Percentiles rank a stretch among this genome's conserved stretches.
Evolutionary conservation across 2,329 filamentous ascomycete genomes (phyloP).

Genomic region (Leptographium lundbergii): DNA sequence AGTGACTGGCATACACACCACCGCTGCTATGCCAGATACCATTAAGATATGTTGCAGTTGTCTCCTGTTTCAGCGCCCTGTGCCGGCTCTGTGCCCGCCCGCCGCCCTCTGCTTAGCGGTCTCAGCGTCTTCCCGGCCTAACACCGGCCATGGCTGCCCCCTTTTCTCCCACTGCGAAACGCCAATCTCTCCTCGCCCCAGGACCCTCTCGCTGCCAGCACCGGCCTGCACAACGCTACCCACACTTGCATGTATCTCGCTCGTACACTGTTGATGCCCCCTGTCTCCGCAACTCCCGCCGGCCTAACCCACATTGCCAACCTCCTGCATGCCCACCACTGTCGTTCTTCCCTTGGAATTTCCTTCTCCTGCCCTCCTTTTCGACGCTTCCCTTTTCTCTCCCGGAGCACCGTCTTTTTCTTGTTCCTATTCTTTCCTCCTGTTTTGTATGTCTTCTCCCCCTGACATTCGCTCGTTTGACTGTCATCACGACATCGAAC

Average conservation of each 20-base stretch:
- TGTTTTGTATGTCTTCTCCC: slow-evolving; percentile 1
- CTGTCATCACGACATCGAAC: neutral
- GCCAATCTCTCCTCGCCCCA: neutral
- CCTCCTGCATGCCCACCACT: slow-evolving; percentile 6
- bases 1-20: neutral
- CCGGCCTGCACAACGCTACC: neutral
- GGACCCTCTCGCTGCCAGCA: neutral
- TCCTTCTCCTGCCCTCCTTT: slow-evolving; percentile 5
- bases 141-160: neutral
- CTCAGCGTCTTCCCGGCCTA: neutral
- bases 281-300: slow-evolving; percentile 6
- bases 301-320: neutral
- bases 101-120: neutral
- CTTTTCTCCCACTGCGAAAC: neutral
- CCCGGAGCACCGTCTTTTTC: neutral
- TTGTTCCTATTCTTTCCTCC: neutral
- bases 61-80: slow-evolving; percentile 9
- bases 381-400: neutral
- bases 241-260: neutral
- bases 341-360: slow-evolving; percentile 9
- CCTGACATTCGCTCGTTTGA: neutral
- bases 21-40: no score
- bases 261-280: slow-evolving; percentile 8
- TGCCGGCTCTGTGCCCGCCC: slow-evolving; percentile 3
- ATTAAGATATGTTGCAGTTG: neutral